Conservation (phyloP, 495 filamentous ascomycete species). For the Cudoniella acicularis region DNA sequence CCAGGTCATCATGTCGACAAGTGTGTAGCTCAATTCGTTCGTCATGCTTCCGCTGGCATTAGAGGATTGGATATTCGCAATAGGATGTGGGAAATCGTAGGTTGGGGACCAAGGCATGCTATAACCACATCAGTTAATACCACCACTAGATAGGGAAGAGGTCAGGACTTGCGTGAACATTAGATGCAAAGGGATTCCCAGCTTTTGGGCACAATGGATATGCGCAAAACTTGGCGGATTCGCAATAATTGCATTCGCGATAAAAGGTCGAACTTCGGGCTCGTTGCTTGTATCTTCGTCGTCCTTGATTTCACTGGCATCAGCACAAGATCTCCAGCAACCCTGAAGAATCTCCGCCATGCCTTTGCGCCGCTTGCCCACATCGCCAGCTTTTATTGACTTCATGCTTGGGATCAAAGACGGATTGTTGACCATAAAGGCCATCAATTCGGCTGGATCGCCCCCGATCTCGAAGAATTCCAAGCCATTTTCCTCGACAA, state of each 20-base stretch:
- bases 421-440: conserved; percentile 79
- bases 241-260: conserved; percentile 74
- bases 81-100: conserved; percentile 48
- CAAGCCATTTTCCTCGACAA: conserved; percentile 55
- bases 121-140: too few relatives aligned
- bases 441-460: conserved; percentile 72
- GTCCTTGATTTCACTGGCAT: conserved; percentile 53
- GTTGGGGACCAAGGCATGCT: conserved; percentile 58
- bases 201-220: conserved; percentile 67
- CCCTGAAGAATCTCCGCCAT: conserved; percentile 62
- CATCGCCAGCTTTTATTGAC: conserved; percentile 62
- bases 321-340: conserved; percentile 59
- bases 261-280: too few relatives aligned
- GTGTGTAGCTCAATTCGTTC: conserved; percentile 66
- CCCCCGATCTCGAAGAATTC: conserved; percentile 74
- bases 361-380: conserved; percentile 51
- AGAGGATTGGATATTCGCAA: conserved; percentile 46
- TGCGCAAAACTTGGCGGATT: conserved; percentile 78
- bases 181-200: conserved; percentile 65
- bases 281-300: conserved; percentile 33
- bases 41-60: conserved; percentile 46
- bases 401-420: conserved; percentile 64
- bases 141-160: too few relatives aligned
- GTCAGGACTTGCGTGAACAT: too few relatives aligned
- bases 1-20: conserved; percentile 76